Conservation (phyloP, 2,329 filamentous ascomycete genomes). For the Aureobasidium melanogenum region DNA sequence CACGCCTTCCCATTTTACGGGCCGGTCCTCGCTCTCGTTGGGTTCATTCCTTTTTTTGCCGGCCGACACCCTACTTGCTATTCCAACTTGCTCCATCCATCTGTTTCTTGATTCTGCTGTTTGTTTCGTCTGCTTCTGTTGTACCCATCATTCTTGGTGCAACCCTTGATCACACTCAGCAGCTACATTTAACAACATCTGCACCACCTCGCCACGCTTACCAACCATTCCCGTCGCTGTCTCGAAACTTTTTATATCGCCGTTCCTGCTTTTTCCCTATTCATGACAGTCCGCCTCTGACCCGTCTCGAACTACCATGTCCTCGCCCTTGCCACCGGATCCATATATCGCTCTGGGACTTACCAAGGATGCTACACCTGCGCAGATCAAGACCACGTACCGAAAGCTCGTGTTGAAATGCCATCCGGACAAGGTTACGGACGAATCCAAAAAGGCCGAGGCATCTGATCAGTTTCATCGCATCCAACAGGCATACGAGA, state of each 20-base stretch:
- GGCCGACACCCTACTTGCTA: not conserved
- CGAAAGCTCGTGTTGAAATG: slow-evolving; percentile 80
- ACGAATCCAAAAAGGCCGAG: slow-evolving; percentile 61
- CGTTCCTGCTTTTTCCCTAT: not conserved
- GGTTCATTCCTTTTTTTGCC: not conserved
- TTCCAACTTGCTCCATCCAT: not conserved
- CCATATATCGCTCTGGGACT: slow-evolving; percentile 76
- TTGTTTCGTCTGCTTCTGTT: not conserved
- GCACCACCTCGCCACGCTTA: not conserved
- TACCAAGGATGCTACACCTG: slow-evolving; percentile 59
- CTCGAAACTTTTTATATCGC: not conserved
- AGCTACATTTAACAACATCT: not conserved
- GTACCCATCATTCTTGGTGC: not conserved
- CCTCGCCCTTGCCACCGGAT: slow-evolving; percentile 49
- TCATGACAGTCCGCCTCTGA: not conserved
- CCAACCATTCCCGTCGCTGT: not conserved
- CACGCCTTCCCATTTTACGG: slow-evolving; percentile 2
- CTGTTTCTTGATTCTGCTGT: not conserved
- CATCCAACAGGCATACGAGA: slow-evolving; percentile 87
- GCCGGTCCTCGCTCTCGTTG: not conserved
- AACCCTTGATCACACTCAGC: slow-evolving; percentile 2
- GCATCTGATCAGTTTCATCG: slow-evolving; percentile 85
- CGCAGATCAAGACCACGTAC: slow-evolving; percentile 84
- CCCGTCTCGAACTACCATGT: slow-evolving; percentile 24
- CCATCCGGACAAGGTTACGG: slow-evolving; percentile 51